Percentiles rank a stretch among this genome's conserved stretches.
These are phyloP conservation scores for Ilyonectria mors-panacis DNA, from an alignment of 2,329 filamentous ascomycete genomes.

Conservation along the genomic window DNA sequence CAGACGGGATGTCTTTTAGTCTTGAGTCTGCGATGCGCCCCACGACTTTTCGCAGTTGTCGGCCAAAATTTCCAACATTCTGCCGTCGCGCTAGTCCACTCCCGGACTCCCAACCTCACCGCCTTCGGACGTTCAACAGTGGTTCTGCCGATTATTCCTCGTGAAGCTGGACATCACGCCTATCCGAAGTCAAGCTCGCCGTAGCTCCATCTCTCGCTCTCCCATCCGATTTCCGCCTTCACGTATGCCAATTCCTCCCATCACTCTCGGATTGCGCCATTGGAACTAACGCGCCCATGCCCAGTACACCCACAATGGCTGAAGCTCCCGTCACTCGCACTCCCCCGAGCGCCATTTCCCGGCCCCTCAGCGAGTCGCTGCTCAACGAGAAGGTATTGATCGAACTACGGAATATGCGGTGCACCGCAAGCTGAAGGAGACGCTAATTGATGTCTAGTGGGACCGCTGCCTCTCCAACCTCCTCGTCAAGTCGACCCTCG, in stretches of 20 bases:
- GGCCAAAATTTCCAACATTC: slow-evolving; percentile 63
- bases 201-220: slow-evolving; percentile 48
- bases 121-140: slow-evolving; percentile 57
- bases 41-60: slow-evolving; percentile 44
- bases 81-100: slow-evolving; percentile 55
- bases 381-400: slow-evolving; percentile 95
- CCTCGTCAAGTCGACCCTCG: slow-evolving; percentile 95
- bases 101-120: slow-evolving; percentile 54
- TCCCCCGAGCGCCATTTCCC: slow-evolving; percentile 76
- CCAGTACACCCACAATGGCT: slow-evolving; percentile 62
- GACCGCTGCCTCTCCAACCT: slow-evolving; percentile 98
- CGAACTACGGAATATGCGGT: background rate
- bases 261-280: slow-evolving; percentile 2
- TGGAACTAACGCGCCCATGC: slow-evolving; percentile 40
- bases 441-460: slow-evolving; percentile 75
- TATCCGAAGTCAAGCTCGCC: slow-evolving; percentile 48
- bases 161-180: slow-evolving; percentile 55
- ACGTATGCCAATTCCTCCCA: slow-evolving; percentile 45
- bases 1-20: slow-evolving; percentile 30
- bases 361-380: slow-evolving; percentile 96
- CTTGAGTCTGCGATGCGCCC: slow-evolving; percentile 39
- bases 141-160: slow-evolving; percentile 56
- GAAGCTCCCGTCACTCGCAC: slow-evolving; percentile 64
- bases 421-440: background rate
- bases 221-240: slow-evolving; percentile 39